phyloP scores from a whole-genome alignment of 1,284 basidiomycete genomes.

The Moesziomyces sp. region DNA sequence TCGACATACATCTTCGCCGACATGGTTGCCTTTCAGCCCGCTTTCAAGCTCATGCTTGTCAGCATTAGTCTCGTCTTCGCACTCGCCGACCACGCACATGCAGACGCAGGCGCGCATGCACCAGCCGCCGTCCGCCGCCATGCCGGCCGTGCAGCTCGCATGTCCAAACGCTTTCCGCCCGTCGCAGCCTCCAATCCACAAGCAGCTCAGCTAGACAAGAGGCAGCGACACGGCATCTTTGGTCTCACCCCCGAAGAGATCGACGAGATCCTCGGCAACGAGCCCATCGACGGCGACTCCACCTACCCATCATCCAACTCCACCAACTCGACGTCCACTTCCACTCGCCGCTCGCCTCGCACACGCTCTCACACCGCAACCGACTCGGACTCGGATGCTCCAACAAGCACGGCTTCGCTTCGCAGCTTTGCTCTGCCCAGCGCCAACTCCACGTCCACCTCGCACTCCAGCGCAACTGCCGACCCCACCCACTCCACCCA shows the following conservation, averaged over 20 bases:
- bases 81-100: slow-evolving; percentile 12
- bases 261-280: slow-evolving; percentile 14
- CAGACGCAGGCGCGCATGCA: slow-evolving; percentile 5
- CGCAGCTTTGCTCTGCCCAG: slow-evolving; percentile 7
- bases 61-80: slow-evolving; percentile 28
- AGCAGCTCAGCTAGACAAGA: slow-evolving; percentile 7
- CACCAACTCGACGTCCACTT: slow-evolving; percentile 13
- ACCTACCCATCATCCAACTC: slow-evolving; percentile 9
- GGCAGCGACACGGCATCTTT: slow-evolving; percentile 12
- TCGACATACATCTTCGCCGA: not conserved
- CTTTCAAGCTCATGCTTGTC: slow-evolving; percentile 38
- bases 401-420: slow-evolving; percentile 2
- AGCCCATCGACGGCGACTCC: slow-evolving; percentile 10
- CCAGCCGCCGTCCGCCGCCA: slow-evolving; percentile 30
- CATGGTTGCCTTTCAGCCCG: slow-evolving; percentile 36
- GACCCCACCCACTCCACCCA: not conserved
- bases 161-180: slow-evolving; percentile 29
- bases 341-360: slow-evolving; percentile 1
- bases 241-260: slow-evolving; percentile 26
- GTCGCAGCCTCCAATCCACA: not conserved
- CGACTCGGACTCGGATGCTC: slow-evolving; percentile 1
- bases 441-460: slow-evolving; percentile 10
- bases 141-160: slow-evolving; percentile 27
- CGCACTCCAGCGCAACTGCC: slow-evolving; percentile 7
- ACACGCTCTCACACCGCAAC: slow-evolving; percentile 4